phyloP scores from a whole-genome alignment of 495 filamentous ascomycete species.

The Parathielavia appendiculata region DNA sequence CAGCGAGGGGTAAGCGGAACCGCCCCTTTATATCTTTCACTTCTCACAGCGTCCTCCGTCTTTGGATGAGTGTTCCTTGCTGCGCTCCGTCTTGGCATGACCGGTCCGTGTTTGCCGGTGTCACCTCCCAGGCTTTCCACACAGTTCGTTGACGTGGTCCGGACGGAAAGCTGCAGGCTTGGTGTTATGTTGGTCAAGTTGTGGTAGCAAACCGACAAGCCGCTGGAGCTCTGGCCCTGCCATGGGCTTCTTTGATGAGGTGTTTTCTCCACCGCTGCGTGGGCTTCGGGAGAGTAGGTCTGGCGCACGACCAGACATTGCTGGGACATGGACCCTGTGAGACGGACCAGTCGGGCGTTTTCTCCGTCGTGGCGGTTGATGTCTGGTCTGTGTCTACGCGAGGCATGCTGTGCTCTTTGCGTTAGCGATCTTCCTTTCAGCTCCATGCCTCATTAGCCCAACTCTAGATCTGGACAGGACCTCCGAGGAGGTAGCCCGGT shows the following conservation, averaged over 20 bases:
- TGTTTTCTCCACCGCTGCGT: too few species aligned
- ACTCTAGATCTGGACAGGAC: neutral
- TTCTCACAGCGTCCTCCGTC: neutral
- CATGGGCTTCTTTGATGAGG: neutral
- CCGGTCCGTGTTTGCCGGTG: conserved; percentile 8
- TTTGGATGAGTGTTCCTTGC: neutral
- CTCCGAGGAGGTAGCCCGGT: neutral
- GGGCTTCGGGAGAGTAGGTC: neutral
- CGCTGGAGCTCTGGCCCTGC: neutral
- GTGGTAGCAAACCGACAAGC: neutral
- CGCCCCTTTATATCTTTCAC: neutral
- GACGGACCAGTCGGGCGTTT: conserved; percentile 7
- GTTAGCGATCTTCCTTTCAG: too few species aligned
- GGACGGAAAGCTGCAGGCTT: conserved; percentile 11
- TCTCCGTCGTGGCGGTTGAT: conserved; percentile 7
- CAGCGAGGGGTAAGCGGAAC: neutral
- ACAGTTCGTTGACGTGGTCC: conserved; percentile 12
- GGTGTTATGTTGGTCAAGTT: conserved; percentile 2
- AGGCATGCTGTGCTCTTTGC: neutral
- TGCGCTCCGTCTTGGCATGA: neutral
- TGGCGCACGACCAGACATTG: neutral
- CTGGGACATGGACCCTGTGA: neutral
- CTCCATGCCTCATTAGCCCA: neutral
- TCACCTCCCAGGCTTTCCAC: neutral
- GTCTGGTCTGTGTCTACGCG: neutral